Base-by-base conservation (phyloP, 768 basidiomycete genomes). In the Phlebiopsis gigantea region DNA sequence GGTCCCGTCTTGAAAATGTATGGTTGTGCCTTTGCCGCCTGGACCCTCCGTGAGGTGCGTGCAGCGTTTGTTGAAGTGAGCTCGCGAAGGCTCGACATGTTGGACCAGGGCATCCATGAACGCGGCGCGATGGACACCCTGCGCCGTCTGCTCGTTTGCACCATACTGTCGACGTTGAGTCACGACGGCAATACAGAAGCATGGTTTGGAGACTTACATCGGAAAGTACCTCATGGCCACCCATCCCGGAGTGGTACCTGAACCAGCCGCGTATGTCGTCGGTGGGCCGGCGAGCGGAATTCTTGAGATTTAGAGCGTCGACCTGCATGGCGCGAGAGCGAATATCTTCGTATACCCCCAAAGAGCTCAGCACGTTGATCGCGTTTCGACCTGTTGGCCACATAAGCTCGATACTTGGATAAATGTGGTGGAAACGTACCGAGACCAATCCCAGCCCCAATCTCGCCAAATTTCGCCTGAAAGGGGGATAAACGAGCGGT, bases 61-160 rank as follows among this genome's bases (percentile, higher is more conserved):
- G 62, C 78, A 79, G 10, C 79, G 78, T 61, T 80, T 82, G 62
- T 77, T 72, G 67, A 83, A 79, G 60, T 79, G 78, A 5, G 74
- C 68, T 29, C 66, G 63, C 7, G 68, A 60, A 0, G 76, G 71
- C 57, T 82, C 74, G 22, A 82, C 53, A 19, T 75, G 67, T 6
- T 71, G 71, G 5, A 75, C 66, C 22, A 84, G 63, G 1, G 78
- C 78, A n/a, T 80, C 75, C 3, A 84, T 68, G 58, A 82, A 80
- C 5, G 69, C 71, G 4, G 41, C 42, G 10, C 53, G 53, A 22
- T 45, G 46, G 3, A 43, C 28, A 8, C 48, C 48, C 6, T 30
- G 14, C 9, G 29, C 12, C 48, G 19, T n/a, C 9, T 15, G 5
- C 15, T 50, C 48, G 15, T 28, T 5, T 26, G 2, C n/a, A n/a